phyloP scores from a whole-genome alignment of 495 filamentous ascomycete genomes.

The Pyrenula massariospora region DNA sequence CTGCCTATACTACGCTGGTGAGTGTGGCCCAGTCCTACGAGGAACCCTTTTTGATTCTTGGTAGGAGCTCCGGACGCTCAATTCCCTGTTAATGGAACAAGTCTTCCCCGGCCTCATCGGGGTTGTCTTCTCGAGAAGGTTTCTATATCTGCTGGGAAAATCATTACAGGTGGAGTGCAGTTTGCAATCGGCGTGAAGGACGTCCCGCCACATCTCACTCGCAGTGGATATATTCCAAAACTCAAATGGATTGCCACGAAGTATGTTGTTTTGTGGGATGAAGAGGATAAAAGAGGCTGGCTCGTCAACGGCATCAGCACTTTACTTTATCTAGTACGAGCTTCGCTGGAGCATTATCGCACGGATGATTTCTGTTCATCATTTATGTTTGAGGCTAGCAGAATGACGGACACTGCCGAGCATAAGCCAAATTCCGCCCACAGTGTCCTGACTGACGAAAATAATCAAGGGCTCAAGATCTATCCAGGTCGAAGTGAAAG shows the following conservation, averaged over 20 bases:
- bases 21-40: neutral
- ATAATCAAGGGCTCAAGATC: slow-evolving; percentile 11
- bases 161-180: slow-evolving; percentile 8
- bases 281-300: slow-evolving; percentile 21
- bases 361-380: slow-evolving; percentile 6
- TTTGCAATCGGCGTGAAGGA: slow-evolving; percentile 12
- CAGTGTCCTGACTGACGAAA: slow-evolving; percentile 6
- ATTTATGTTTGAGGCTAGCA: slow-evolving; percentile 1
- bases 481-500: no score
- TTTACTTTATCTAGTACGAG: slow-evolving; percentile 24
- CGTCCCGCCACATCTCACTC: slow-evolving; percentile 5
- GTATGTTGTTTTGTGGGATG: slow-evolving; percentile 22
- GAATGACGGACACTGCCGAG: neutral
- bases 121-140: slow-evolving; percentile 12
- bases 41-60: no score
- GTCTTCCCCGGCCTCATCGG: no score
- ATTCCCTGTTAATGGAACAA: no score
- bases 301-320: slow-evolving; percentile 24
- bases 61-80: no score
- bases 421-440: slow-evolving; percentile 5
- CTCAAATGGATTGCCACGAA: slow-evolving; percentile 10
- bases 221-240: slow-evolving; percentile 1
- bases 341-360: slow-evolving; percentile 19
- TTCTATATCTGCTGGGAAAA: slow-evolving; percentile 10
- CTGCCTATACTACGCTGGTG: slow-evolving; percentile 4